These are phyloP conservation scores for Talaromyces sp. DNA, from an alignment of 2,329 filamentous ascomycete species.

Conservation along the genomic window DNA sequence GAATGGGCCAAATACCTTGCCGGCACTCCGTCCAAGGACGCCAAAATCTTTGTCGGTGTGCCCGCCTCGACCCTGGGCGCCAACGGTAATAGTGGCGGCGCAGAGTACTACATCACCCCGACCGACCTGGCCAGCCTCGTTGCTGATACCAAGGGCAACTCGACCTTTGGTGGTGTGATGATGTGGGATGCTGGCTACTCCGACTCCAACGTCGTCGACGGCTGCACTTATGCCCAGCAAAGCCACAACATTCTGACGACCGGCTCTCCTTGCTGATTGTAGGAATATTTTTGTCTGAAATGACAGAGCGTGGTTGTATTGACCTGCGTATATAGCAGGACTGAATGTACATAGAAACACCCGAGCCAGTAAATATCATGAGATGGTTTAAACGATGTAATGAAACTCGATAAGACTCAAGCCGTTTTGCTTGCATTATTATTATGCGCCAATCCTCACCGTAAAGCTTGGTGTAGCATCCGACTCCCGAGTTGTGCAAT, in stretches of 20 bases:
- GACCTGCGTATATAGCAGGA: background rate
- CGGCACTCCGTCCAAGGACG: constrained; percentile 33
- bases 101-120: constrained; percentile 44
- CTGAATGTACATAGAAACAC: background rate
- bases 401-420: background rate
- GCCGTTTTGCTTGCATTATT: background rate
- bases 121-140: constrained; percentile 44
- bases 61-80: constrained; percentile 27
- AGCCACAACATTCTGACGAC: constrained; percentile 43
- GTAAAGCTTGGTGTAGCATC: background rate
- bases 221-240: constrained; percentile 41
- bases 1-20: constrained; percentile 40
- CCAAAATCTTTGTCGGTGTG: constrained; percentile 54
- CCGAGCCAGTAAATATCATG: background rate
- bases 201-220: constrained; percentile 41
- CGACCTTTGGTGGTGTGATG: constrained; percentile 56
- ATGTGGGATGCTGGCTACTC: constrained; percentile 54
- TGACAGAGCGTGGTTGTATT: constrained; percentile 18
- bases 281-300: constrained; percentile 19
- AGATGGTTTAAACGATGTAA: background rate
- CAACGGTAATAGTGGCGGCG: constrained; percentile 13
- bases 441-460: background rate
- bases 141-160: constrained; percentile 34
- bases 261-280: constrained; percentile 5
- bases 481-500: background rate